phyloP scores from a whole-genome alignment of 1,284 basidiomycete species.

The Rhodotorula sp. region DNA sequence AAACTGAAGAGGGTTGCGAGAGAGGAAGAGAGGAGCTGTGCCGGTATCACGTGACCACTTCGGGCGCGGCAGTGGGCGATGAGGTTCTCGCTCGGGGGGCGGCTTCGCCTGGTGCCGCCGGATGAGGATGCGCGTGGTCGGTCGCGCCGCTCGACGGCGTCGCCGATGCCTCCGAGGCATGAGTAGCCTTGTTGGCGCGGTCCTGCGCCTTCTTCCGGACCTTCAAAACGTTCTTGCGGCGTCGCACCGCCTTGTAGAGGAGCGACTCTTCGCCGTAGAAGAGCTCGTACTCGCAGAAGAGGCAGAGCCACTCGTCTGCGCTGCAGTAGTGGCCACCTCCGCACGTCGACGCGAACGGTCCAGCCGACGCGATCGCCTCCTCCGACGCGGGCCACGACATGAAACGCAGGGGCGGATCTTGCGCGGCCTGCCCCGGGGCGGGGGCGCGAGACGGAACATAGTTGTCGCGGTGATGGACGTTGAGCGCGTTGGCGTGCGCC shows the following conservation, averaged over 20 bases:
- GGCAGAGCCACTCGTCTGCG: slow-evolving; percentile 48
- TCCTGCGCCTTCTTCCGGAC: slow-evolving; percentile 41
- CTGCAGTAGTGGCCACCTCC: slow-evolving; percentile 39
- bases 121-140: slow-evolving; percentile 2
- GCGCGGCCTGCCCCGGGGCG: background rate
- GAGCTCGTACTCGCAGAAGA: slow-evolving; percentile 51
- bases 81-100: too few species aligned
- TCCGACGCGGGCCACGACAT: slow-evolving; percentile 39
- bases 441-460: slow-evolving; percentile 44
- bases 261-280: slow-evolving; percentile 48
- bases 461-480: slow-evolving; percentile 48
- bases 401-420: slow-evolving; percentile 10
- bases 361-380: slow-evolving; percentile 29
- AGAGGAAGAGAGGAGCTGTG: too few species aligned
- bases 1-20: too few species aligned
- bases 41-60: too few species aligned
- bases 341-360: slow-evolving; percentile 20
- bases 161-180: background rate
- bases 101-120: too few species aligned
- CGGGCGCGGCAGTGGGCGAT: too few species aligned
- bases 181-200: slow-evolving; percentile 28
- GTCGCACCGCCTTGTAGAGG: slow-evolving; percentile 45
- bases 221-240: slow-evolving; percentile 47
- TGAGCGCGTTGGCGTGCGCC: slow-evolving; percentile 48
- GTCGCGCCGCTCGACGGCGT: background rate